Conservation (phyloP, 352 stramenopile species). For the Globisporangium apiculatum region DNA sequence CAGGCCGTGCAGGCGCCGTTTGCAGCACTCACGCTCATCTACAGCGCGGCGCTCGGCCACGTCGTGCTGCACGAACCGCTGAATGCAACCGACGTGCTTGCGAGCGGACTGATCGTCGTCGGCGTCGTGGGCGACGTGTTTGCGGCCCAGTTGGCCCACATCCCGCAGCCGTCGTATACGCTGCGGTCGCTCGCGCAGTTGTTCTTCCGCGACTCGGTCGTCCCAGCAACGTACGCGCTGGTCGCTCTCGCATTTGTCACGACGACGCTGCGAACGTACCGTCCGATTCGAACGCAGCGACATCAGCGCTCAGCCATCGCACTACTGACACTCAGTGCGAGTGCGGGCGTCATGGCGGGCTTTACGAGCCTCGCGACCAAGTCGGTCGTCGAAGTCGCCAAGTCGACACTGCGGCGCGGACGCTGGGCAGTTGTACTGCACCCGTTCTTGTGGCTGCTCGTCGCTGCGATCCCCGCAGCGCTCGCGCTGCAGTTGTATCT, state of each 20-base stretch:
- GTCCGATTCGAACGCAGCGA: too few species aligned
- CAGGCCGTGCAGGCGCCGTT: slow-evolving; percentile 77
- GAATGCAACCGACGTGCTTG: slow-evolving; percentile 38
- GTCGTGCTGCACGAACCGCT: slow-evolving; percentile 60
- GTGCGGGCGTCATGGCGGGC: slow-evolving; percentile 65
- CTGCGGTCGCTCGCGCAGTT: slow-evolving; percentile 9
- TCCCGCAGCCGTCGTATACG: slow-evolving; percentile 46
- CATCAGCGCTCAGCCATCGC: slow-evolving; percentile 14
- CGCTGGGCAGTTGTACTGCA: slow-evolving; percentile 40
- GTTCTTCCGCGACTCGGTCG: too few species aligned
- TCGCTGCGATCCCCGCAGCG: slow-evolving; percentile 48
- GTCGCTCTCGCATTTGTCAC: too few species aligned
- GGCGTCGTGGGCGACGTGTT: slow-evolving; percentile 59
- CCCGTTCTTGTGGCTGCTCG: slow-evolving; percentile 61
- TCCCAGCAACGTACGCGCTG: too few species aligned
- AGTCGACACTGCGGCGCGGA: slow-evolving; percentile 31
- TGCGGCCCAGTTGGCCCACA: slow-evolving; percentile 35
- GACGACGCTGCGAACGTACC: too few species aligned
- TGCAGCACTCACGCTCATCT: slow-evolving; percentile 71
- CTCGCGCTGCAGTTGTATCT: slow-evolving; percentile 70
- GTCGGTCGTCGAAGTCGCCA: slow-evolving; percentile 58
- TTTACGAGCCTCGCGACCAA: slow-evolving; percentile 78
- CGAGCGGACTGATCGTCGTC: slow-evolving; percentile 53
- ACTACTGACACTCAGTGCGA: slow-evolving; percentile 64
- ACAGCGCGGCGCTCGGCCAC: slow-evolving; percentile 58